These are phyloP conservation scores for Domatiomyces catenatus DNA, from an alignment of 2,329 filamentous ascomycete species.

Conservation along the genomic window DNA sequence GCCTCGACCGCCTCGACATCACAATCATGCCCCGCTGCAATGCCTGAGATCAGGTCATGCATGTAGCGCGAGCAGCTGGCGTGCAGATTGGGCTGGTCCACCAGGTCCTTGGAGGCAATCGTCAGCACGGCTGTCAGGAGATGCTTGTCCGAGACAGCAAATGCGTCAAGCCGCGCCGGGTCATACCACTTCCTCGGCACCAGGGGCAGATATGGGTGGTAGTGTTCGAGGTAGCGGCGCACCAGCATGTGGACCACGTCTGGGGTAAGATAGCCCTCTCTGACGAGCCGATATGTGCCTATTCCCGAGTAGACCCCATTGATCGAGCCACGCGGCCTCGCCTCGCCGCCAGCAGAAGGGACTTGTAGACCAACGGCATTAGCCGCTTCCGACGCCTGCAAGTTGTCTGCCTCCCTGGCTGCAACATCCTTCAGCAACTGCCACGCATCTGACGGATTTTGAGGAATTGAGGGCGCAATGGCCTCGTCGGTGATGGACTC, in stretches of 20 bases:
- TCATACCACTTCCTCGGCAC: conserved; percentile 47
- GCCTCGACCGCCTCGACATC: conserved; percentile 58
- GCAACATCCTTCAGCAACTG: conserved; percentile 33
- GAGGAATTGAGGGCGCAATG: conserved; percentile 27
- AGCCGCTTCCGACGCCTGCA: conserved; percentile 10
- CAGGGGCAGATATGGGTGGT: conserved; percentile 56
- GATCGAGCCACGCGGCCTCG: conserved; percentile 11
- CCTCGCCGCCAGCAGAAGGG: conserved; percentile 12
- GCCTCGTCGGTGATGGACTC: conserved; percentile 23
- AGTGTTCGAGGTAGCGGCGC: conserved; percentile 46
- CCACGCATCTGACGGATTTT: conserved; percentile 35
- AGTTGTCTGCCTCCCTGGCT: conserved; percentile 20
- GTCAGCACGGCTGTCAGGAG: conserved; percentile 55
- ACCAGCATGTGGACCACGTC: conserved; percentile 39
- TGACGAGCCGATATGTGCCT: conserved; percentile 28
- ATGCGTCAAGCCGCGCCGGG: conserved; percentile 36
- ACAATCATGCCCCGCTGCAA: conserved; percentile 51
- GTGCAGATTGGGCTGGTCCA: conserved; percentile 47
- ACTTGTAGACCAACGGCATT: conserved; percentile 6
- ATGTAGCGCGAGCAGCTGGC: conserved; percentile 54
- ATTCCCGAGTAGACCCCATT: conserved; percentile 24
- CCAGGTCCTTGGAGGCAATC: conserved; percentile 56
- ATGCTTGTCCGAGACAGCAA: conserved; percentile 48
- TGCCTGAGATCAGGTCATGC: conserved; percentile 50
- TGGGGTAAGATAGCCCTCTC: conserved; percentile 31